Percentiles rank a stretch among this genome's conserved stretches.
Conservation (phyloP, 768 basidiomycete species). For the Russula dissimulans region DNA sequence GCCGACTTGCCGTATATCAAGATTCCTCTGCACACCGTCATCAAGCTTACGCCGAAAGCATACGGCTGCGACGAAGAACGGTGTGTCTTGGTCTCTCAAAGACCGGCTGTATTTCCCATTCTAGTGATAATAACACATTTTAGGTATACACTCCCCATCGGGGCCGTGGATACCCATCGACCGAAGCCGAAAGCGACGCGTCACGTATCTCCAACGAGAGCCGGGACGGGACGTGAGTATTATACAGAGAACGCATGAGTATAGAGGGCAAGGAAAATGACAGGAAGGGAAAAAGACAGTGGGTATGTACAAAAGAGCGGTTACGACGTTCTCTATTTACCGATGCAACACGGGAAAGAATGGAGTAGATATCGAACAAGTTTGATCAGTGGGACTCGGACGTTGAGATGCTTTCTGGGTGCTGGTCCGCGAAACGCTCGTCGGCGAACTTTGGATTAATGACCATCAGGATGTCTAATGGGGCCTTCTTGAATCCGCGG, state of each 20-base stretch:
- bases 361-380: background rate
- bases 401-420: background rate
- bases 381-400: too few species aligned
- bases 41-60: slow-evolving; percentile 96
- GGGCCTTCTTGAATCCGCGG: slow-evolving; percentile 18
- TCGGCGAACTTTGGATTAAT: slow-evolving; percentile 34
- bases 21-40: slow-evolving; percentile 93
- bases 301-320: background rate
- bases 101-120: background rate
- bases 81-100: slow-evolving; percentile 29
- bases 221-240: slow-evolving; percentile 21
- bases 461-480: slow-evolving; percentile 29
- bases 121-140: background rate
- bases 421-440: slow-evolving; percentile 24
- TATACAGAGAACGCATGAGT: slow-evolving; percentile 17
- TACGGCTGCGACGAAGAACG: slow-evolving; percentile 98
- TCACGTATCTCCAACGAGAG: slow-evolving; percentile 5
- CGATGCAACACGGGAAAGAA: too few species aligned
- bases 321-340: background rate
- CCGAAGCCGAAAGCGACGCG: slow-evolving; percentile 35
- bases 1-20: slow-evolving; percentile 96
- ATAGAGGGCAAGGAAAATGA: background rate
- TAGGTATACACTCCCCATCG: slow-evolving; percentile 84
- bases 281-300: too few species aligned
- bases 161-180: slow-evolving; percentile 90